Base-by-base conservation (phyloP, 495 filamentous ascomycete genomes). In the Lentithecium fluviatile region DNA sequence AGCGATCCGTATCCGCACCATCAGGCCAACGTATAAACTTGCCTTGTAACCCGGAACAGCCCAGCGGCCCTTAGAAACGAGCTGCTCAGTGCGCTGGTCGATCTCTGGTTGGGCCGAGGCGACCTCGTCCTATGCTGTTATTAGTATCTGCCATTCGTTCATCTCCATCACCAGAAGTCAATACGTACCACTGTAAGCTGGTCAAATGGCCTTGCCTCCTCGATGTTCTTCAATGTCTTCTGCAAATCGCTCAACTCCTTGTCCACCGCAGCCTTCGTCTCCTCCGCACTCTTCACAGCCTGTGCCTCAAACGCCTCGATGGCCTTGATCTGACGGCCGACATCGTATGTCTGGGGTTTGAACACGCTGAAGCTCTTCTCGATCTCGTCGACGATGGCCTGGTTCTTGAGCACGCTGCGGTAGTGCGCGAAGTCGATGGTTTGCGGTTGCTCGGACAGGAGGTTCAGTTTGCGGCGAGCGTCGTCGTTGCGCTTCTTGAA, bases 401-500 rank as follows among this genome's bases (percentile, higher is more conserved):
- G 83, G 88, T 99, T 97, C 83, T 95, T 96, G 65, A 99, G 87
- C 66, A 86, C 70, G 71, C 78, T 75, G 78, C 94, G 92, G 89
- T 97, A 99, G 76, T 90, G 82, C 62, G 84, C 74, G 79, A 97
- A 97, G 84, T 99, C 91, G 77, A 99, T 81, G 29, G 82, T 80
- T 73, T 89, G 87, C 50, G 92, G 81, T 69, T 86, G 84, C 71
- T 94, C 88, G 47, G 82, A 83, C 42, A 97, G 89, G 43, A 83
- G 54, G 73, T 83, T 81, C 34, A 97, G 80, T 79, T 91, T 92
- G 78, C 95, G 92, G 79, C 94, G 93, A 73, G 89, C 92, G 71
- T 97, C 92, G 68, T 99, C 95, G 82, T 97, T 97, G 78, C 95
- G 94, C 85, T 95, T 93, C 82, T 99, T 99, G 87, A 99, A 99